Evolutionary conservation across 2,329 filamentous ascomycete species (phyloP).

Genomic region (Stylonectria norvegica): DNA sequence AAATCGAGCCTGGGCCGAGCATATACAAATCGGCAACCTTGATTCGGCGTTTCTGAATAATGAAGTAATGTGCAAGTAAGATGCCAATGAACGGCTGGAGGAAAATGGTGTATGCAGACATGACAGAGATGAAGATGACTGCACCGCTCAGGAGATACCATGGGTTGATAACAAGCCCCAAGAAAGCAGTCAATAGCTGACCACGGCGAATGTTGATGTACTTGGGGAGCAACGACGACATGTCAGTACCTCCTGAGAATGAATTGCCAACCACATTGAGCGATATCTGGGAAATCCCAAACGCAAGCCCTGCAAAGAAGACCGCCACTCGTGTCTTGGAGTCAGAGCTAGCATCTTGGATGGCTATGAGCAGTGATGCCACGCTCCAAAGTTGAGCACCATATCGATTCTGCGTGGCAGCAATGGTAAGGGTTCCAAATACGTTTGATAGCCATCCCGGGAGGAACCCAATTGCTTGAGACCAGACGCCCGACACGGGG

Average conservation of each 20-base stretch:
- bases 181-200: slow-evolving; percentile 41
- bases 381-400: slow-evolving; percentile 6
- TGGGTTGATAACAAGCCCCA: slow-evolving; percentile 44
- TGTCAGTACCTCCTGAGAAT: slow-evolving; percentile 49
- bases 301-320: slow-evolving; percentile 16
- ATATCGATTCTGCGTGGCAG: slow-evolving; percentile 5
- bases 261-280: slow-evolving; percentile 18
- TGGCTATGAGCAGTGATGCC: background rate
- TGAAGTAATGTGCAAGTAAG: slow-evolving; percentile 55
- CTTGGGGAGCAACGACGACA: slow-evolving; percentile 46
- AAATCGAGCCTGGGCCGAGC: background rate
- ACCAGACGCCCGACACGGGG: slow-evolving; percentile 1
- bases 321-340: slow-evolving; percentile 10
- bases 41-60: slow-evolving; percentile 51
- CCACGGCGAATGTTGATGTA: slow-evolving; percentile 55
- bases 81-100: slow-evolving; percentile 61
- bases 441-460: slow-evolving; percentile 3
- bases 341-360: slow-evolving; percentile 4
- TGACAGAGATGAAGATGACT: slow-evolving; percentile 58
- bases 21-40: slow-evolving; percentile 32
- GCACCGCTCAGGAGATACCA: slow-evolving; percentile 55
- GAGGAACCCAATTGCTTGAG: slow-evolving; percentile 1
- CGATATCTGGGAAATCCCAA: slow-evolving; percentile 12
- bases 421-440: slow-evolving; percentile 4
- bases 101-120: slow-evolving; percentile 59